Base-by-base conservation (phyloP, 1,284 basidiomycete species). In the Cutaneotrichosporon mucoides region DNA sequence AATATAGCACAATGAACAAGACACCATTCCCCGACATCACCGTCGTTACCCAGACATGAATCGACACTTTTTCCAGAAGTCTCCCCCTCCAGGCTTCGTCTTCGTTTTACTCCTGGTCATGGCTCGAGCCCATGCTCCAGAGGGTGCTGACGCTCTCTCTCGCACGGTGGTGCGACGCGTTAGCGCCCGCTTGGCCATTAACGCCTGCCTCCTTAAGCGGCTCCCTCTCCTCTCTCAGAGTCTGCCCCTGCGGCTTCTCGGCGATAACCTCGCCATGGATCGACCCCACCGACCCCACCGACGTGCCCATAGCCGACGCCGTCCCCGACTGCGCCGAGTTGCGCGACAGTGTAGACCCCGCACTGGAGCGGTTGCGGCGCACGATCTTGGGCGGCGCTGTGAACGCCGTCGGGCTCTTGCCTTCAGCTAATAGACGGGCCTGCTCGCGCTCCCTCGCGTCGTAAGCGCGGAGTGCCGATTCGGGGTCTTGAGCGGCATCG, bases 391-490 rank as follows among this genome's bases (percentile, higher is more conserved):
- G 65, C 7, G 69, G 68, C n/a, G 60, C 61, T 0, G 73, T 76
- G 59, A 68, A 73, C 12, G 56, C 55, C 6, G 56, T 53, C 37
- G 42, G 12, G 6, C 53, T 62, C 53, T 62, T 67, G 9, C 73
- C 73, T 44, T 66, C 65, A 5, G 66, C 57, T 9, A 75, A 52
- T 10, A 61, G 61, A 16, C 66, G 62, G 5, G 64, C 66, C 49
- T 67, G 62, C 50, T 70, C 63, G 10, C 59, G 55, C 60, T 77
- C 71, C 5, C 66, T 55, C 33, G 66, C 57, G 46, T 76, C 72
- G 51, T 69, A 75, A 0, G 62, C 73, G 46, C 60, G 65, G 13
- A 77, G 51, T 0, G 60, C 53, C 5, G 55, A 52, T 16, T 59
- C 60, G 49, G 53, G 46, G 40, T 53, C 55, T 9, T 51, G 24